Evolutionary conservation across 805 yeast species (phyloP).

Genomic region (Naumovozyma baii): DNA sequence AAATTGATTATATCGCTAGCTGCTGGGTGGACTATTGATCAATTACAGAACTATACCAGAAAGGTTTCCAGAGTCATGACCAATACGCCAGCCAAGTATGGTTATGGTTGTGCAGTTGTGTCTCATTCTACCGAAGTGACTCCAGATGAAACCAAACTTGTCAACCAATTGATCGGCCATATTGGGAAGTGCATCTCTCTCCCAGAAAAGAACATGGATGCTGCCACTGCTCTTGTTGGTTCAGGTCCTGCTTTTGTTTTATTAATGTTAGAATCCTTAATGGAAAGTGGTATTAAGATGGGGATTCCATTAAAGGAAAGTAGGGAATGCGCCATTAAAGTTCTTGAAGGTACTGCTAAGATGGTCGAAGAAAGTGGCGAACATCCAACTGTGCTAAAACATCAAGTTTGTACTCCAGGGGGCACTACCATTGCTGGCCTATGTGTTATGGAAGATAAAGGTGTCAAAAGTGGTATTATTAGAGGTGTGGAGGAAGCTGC

Average conservation of each 20-base stretch:
- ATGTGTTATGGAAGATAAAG: constrained; percentile 83
- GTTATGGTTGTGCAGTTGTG: constrained; percentile 91
- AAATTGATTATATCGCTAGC: constrained; percentile 68
- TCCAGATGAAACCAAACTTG: constrained; percentile 29
- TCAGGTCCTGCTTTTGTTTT: constrained; percentile 94
- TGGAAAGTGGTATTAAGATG: constrained; percentile 90
- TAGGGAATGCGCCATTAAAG: constrained; percentile 81
- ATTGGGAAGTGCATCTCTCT: constrained; percentile 54
- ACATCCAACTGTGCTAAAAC: constrained; percentile 83
- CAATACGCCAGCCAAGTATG: constrained; percentile 89
- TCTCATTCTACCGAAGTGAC: constrained; percentile 52
- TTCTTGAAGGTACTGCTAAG: constrained; percentile 85
- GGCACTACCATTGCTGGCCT: constrained; percentile 97
- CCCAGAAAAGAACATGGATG: constrained; percentile 92
- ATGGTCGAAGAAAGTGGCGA: constrained; percentile 75
- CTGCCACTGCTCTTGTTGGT: constrained; percentile 89
- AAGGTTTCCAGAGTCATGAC: constrained; percentile 91
- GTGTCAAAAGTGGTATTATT: constrained; percentile 78
- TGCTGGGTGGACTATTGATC: constrained; percentile 86
- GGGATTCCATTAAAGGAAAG: constrained; percentile 85
- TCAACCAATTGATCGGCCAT: constrained; percentile 41
- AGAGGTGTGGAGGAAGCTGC: constrained; percentile 90
- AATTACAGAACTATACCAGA: constrained; percentile 42
- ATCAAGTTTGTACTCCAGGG: constrained; percentile 91
- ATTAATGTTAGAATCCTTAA: constrained; percentile 79